Percentiles rank a stretch among this genome's conserved stretches.
Conservation (phyloP, 371 early-diverging fungal species). For the Mucor plumbeus region DNA sequence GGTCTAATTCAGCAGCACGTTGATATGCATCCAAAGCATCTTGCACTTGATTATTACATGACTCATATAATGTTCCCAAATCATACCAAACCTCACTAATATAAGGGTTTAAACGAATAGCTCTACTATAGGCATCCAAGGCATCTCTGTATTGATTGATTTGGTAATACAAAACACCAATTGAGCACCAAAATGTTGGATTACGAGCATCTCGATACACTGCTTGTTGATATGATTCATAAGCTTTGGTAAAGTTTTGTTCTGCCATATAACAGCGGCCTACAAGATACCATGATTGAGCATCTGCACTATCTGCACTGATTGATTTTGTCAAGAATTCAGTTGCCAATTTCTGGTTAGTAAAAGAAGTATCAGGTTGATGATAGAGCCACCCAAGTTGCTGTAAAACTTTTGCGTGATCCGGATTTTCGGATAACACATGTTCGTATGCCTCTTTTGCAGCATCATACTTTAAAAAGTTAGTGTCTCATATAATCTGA, state of each 20-base stretch:
- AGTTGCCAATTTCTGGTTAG: slow-evolving; percentile 82
- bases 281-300: slow-evolving; percentile 92
- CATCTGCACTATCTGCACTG: slow-evolving; percentile 82
- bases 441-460: slow-evolving; percentile 92
- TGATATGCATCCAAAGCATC: slow-evolving; percentile 96
- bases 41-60: slow-evolving; percentile 93
- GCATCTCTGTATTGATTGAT: slow-evolving; percentile 95
- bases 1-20: slow-evolving; percentile 87
- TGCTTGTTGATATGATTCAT: slow-evolving; percentile 96
- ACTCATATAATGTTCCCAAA: slow-evolving; percentile 93
- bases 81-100: slow-evolving; percentile 96
- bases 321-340: slow-evolving; percentile 77
- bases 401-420: slow-evolving; percentile 92
- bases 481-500: background rate
- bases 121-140: slow-evolving; percentile 92
- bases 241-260: slow-evolving; percentile 90
- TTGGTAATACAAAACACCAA: slow-evolving; percentile 95
- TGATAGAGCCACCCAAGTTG: slow-evolving; percentile 95
- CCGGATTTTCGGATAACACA: slow-evolving; percentile 84
- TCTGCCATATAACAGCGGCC: slow-evolving; percentile 96
- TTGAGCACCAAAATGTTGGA: slow-evolving; percentile 96
- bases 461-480: slow-evolving; percentile 51
- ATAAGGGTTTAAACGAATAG: slow-evolving; percentile 89
- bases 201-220: slow-evolving; percentile 92
- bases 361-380: slow-evolving; percentile 73